A percentile compares a stretch with the other conserved stretches of the same genome.
These are phyloP conservation scores for Artemisia argyi DNA, from an alignment of 129 eudicot genomes.

Conservation along the genomic window DNA sequence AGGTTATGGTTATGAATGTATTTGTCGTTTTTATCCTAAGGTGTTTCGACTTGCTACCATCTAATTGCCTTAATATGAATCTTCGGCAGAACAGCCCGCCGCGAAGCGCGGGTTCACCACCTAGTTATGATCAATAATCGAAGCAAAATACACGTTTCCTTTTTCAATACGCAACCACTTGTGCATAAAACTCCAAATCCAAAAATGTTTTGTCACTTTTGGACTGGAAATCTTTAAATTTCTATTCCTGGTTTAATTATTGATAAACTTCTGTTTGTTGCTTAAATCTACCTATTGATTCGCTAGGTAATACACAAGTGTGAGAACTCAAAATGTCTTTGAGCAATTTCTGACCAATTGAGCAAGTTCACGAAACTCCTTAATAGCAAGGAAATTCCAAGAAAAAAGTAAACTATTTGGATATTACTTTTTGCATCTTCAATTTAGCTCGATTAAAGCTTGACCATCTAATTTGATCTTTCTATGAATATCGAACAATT, in stretches of 20 bases:
- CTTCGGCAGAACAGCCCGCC: too few species aligned
- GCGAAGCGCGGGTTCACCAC: too few species aligned
- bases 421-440: slow-evolving; percentile 25
- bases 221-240: not conserved
- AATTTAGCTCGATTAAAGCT: slow-evolving; percentile 13
- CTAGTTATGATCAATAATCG: not conserved
- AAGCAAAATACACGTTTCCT: not conserved
- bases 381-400: not conserved
- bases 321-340: not conserved
- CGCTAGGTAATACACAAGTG: not conserved
- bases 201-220: not conserved
- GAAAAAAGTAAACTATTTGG: slow-evolving; percentile 7
- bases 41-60: too few species aligned
- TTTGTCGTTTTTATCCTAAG: too few species aligned
- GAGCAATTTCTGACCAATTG: not conserved
- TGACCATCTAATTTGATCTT: slow-evolving; percentile 27
- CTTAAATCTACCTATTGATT: not conserved
- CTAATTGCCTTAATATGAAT: too few species aligned
- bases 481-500: slow-evolving; percentile 14
- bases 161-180: not conserved
- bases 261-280: too few species aligned
- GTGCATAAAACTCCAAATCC: not conserved
- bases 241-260: too few species aligned
- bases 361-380: not conserved
- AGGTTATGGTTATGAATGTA: too few species aligned